A percentile compares a stretch with the other conserved stretches of the same genome.
Conservation (phyloP, 805 yeast species). For the Teunomyces aglyptinius region DNA sequence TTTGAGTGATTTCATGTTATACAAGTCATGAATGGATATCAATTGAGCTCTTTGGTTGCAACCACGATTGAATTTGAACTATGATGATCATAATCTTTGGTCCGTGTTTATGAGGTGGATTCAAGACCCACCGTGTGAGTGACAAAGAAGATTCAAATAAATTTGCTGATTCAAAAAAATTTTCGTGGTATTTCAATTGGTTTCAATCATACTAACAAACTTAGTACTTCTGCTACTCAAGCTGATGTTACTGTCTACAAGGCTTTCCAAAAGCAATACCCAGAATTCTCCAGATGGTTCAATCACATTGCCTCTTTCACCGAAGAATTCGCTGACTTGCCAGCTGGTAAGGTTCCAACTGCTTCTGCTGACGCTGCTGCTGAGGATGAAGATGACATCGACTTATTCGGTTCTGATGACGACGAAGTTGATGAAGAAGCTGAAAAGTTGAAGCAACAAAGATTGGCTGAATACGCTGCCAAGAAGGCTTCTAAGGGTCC, state of each 20-base stretch:
- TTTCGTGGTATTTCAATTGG: conserved; percentile 4
- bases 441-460: conserved; percentile 94
- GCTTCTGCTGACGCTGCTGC: conserved; percentile 52
- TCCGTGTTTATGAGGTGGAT: conserved; percentile 97
- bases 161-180: conserved; percentile 13
- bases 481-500: conserved; percentile 97
- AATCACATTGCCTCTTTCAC: conserved; percentile 95
- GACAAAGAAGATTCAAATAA: conserved; percentile 50
- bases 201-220: conserved; percentile 22
- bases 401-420: conserved; percentile 90
- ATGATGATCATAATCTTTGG: conserved; percentile 79
- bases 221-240: conserved; percentile 86
- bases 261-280: conserved; percentile 89
- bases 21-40: not conserved
- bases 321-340: conserved; percentile 76
- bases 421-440: conserved; percentile 96
- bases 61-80: conserved; percentile 2
- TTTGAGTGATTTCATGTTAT: not conserved
- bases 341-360: conserved; percentile 72
- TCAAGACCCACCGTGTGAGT: conserved; percentile 96
- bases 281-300: conserved; percentile 97
- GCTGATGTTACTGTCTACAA: conserved; percentile 93
- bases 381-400: conserved; percentile 83
- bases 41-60: not conserved
- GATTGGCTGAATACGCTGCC: conserved; percentile 97